phyloP scores from a whole-genome alignment of 2,329 filamentous ascomycete species.

The Trichoderma sp. region DNA sequence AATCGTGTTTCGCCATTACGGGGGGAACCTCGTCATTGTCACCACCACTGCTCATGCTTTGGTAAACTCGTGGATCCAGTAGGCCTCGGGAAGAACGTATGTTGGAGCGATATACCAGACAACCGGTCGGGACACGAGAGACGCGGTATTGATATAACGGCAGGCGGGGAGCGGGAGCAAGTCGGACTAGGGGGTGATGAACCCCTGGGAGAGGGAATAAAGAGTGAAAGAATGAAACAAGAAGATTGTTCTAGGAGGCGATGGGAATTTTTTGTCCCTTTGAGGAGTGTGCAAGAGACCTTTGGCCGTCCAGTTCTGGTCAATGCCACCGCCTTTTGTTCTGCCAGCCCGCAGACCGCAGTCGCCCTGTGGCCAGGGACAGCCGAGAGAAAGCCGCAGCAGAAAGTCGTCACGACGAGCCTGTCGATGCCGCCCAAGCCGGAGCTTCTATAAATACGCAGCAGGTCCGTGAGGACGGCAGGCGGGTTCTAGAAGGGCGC shows the following conservation, averaged over 20 bases:
- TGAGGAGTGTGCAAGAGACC: not conserved
- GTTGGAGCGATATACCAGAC: not conserved
- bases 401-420: not conserved
- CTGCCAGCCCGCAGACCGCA: slow-evolving; percentile 17
- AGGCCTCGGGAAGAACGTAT: not conserved
- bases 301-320: not conserved
- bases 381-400: slow-evolving; percentile 13
- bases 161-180: not conserved
- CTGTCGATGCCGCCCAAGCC: not conserved
- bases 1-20: slow-evolving; percentile 53
- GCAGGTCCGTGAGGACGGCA: not conserved
- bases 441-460: not conserved
- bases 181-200: slow-evolving; percentile 6
- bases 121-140: not conserved
- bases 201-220: slow-evolving; percentile 3
- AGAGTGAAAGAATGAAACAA: slow-evolving; percentile 11
- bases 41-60: slow-evolving; percentile 39
- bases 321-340: slow-evolving; percentile 26
- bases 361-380: not conserved
- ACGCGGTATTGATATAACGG: not conserved
- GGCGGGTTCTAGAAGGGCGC: not conserved
- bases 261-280: not conserved
- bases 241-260: slow-evolving; percentile 2
- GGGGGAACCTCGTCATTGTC: slow-evolving; percentile 39
- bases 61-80: slow-evolving; percentile 29